Conservation (phyloP, 1,139 yeast genomes). For the Zygoascus hellenicus region DNA sequence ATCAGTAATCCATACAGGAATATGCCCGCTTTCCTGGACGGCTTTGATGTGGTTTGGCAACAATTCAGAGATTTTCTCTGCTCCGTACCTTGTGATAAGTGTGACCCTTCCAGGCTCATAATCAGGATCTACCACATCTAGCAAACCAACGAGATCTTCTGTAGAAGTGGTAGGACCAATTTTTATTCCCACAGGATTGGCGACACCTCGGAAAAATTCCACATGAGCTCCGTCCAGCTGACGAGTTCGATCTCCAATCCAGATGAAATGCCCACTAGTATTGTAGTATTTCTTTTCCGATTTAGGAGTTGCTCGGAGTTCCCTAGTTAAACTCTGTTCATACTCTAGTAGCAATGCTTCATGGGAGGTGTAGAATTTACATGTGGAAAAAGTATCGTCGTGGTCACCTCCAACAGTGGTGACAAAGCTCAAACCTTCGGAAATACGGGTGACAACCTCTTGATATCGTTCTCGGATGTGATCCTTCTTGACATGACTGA, state of each 20-base stretch:
- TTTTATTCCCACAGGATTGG: slow-evolving; percentile 42
- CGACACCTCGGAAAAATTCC: slow-evolving; percentile 41
- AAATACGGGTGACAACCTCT: slow-evolving; percentile 34
- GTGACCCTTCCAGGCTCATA: slow-evolving; percentile 38
- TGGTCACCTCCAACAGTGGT: slow-evolving; percentile 37
- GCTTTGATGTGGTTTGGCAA: slow-evolving; percentile 39
- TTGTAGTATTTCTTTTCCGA: slow-evolving; percentile 33
- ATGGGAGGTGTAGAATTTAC: slow-evolving; percentile 40
- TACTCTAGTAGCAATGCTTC: slow-evolving; percentile 40
- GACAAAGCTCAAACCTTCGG: slow-evolving; percentile 38
- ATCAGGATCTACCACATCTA: slow-evolving; percentile 40
- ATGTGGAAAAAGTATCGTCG: slow-evolving; percentile 28
- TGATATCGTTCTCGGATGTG: slow-evolving; percentile 36
- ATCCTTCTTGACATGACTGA: slow-evolving; percentile 38
- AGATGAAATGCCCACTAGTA: slow-evolving; percentile 41
- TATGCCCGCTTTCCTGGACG: slow-evolving; percentile 37
- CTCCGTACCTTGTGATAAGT: slow-evolving; percentile 40
- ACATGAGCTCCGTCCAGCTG: slow-evolving; percentile 43
- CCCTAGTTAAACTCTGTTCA: slow-evolving; percentile 40
- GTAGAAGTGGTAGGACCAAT: slow-evolving; percentile 40
- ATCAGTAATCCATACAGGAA: slow-evolving; percentile 40
- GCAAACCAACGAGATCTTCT: slow-evolving; percentile 34
- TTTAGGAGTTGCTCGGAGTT: slow-evolving; percentile 24
- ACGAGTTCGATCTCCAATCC: slow-evolving; percentile 44
- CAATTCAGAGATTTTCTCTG: slow-evolving; percentile 32